Percentiles rank a stretch among this genome's conserved stretches.
Conservation (phyloP, 805 yeast species). For the Myxozyma udenii region DNA sequence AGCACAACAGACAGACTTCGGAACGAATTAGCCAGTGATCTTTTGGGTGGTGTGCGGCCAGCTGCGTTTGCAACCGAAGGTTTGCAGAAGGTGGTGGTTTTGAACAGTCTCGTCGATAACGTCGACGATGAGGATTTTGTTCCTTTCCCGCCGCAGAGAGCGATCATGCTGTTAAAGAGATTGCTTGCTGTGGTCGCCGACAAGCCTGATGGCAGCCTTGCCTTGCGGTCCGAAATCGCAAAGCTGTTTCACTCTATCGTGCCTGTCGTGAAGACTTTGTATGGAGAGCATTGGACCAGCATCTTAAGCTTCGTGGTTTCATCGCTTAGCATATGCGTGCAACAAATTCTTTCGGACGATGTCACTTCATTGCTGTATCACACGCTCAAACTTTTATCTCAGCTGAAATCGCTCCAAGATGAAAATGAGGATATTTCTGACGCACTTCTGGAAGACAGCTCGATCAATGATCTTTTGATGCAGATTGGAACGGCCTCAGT, state of each 20-base stretch:
- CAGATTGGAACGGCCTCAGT: slow-evolving; percentile 6
- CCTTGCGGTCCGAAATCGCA: slow-evolving; percentile 36
- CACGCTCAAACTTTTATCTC: slow-evolving; percentile 46
- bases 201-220: slow-evolving; percentile 47
- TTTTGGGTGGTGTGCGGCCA: slow-evolving; percentile 57
- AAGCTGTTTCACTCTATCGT: slow-evolving; percentile 15
- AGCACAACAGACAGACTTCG: slow-evolving; percentile 51
- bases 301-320: slow-evolving; percentile 1
- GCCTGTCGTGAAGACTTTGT: slow-evolving; percentile 29
- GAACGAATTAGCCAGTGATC: slow-evolving; percentile 61
- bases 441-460: slow-evolving; percentile 37
- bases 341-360: slow-evolving; percentile 6
- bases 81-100: slow-evolving; percentile 47
- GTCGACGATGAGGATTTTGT: slow-evolving; percentile 37
- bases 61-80: slow-evolving; percentile 46
- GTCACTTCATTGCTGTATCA: slow-evolving; percentile 34
- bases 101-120: slow-evolving; percentile 44
- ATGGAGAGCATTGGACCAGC: slow-evolving; percentile 30
- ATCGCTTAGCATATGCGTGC: slow-evolving; percentile 6
- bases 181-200: slow-evolving; percentile 52
- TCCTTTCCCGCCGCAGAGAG: slow-evolving; percentile 62
- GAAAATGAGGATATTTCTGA: slow-evolving; percentile 36
- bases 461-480: slow-evolving; percentile 3
- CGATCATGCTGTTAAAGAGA: slow-evolving; percentile 57
- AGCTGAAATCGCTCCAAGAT: slow-evolving; percentile 34